Base-by-base conservation (phyloP, 805 yeast species). In the Hanseniaspora clermontiae region DNA sequence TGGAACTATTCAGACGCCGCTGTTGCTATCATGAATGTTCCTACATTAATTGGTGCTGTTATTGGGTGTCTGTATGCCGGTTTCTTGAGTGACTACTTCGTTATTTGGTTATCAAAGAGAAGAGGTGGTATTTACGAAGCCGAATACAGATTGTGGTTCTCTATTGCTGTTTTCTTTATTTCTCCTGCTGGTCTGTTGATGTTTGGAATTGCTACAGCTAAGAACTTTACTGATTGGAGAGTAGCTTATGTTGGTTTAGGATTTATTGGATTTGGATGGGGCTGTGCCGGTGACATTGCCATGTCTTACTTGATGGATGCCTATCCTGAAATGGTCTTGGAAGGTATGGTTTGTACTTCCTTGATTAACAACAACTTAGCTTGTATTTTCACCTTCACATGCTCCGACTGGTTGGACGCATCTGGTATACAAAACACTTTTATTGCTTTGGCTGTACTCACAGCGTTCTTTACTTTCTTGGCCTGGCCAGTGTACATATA, bases 21-120 rank as follows among this genome's bases (percentile, higher is more conserved):
- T 39, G 87, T 85, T 29, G 89, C 88, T 0, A 64, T 84, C 43
- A 83, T 84, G 89, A 84, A 84, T 62, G 73, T 84, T 24, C 89
- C 91, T 0, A 77, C 83, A 57, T 70, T 81, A 43, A 75, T 81
- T 51, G 87, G 87, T 47, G 84, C 87, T 1, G 66, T 79, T 32
- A 71, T 82, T 58, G 87, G 87, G 4, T 82, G 86, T 73, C 60
- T 80, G 29, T 78, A 79, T 60, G 84, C 87, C 1, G 87, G 87
- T 59, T 64, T 73, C 29, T 52, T 80, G 27, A 77, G 82, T 31
- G 87, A 82, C 64, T 71, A 75, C 65, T 79, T 81, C 65, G 83
- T 82, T 12, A 64, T 79, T 19, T 77, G 79, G 79, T 65, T 77
- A 71, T 83, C 87, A 4, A 79, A 76, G 61, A 70, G 79, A 51